phyloP scores from a whole-genome alignment of 768 basidiomycete species.

The Phaeolepiota aurea region DNA sequence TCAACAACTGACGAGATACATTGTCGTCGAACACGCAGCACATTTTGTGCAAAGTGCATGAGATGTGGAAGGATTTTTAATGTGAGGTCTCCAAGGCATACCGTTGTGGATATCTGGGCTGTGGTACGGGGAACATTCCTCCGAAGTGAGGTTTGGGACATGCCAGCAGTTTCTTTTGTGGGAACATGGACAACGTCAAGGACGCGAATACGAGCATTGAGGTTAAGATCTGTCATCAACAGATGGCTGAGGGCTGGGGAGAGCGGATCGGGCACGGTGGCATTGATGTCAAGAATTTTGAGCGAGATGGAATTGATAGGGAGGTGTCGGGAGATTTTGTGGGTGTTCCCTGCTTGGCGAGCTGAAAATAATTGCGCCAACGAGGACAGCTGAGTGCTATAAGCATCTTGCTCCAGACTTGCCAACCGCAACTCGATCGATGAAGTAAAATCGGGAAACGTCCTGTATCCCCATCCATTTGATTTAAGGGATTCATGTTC shows the following conservation, averaged over 20 bases:
- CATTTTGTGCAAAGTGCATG: slow-evolving; percentile 48
- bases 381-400: slow-evolving; percentile 19
- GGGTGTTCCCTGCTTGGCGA: slow-evolving; percentile 5
- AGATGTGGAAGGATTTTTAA: slow-evolving; percentile 47
- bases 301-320: slow-evolving; percentile 13
- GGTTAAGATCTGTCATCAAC: slow-evolving; percentile 18
- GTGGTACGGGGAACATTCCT: slow-evolving; percentile 21
- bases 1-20: slow-evolving; percentile 11
- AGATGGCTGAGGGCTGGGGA: slow-evolving; percentile 26
- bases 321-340: slow-evolving; percentile 2
- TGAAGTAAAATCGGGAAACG: background rate
- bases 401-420: slow-evolving; percentile 35
- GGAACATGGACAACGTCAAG: slow-evolving; percentile 19
- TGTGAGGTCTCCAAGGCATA: slow-evolving; percentile 31
- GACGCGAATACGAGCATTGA: slow-evolving; percentile 14
- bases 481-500: slow-evolving; percentile 14
- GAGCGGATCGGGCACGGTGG: slow-evolving; percentile 25
- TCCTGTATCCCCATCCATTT: background rate
- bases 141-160: slow-evolving; percentile 39
- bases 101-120: slow-evolving; percentile 21
- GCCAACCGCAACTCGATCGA: slow-evolving; percentile 14
- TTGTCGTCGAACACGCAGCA: slow-evolving; percentile 41
- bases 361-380: slow-evolving; percentile 21
- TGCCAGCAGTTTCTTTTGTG: slow-evolving; percentile 15
- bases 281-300: slow-evolving; percentile 15